These are phyloP conservation scores for Tardiomyces blankii DNA, from an alignment of 1,139 yeast species.

Conservation along the genomic window DNA sequence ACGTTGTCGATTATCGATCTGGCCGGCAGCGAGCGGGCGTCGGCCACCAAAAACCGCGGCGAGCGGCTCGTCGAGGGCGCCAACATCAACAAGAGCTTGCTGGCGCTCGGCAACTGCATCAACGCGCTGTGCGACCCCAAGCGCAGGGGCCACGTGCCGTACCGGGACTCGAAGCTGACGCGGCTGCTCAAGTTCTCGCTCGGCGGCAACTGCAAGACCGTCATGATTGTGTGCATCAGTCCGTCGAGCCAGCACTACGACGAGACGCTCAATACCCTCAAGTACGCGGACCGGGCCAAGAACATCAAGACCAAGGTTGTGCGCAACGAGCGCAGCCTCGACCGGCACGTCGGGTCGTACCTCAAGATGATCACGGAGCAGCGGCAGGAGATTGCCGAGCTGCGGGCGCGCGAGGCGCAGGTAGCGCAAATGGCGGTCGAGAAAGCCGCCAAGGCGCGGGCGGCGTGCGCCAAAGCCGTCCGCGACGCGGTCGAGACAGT, in stretches of 20 bases:
- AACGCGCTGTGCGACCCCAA: slow-evolving; percentile 77
- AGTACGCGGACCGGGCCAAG: slow-evolving; percentile 85
- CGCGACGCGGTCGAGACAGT: slow-evolving; percentile 12
- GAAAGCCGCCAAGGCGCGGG: slow-evolving; percentile 10
- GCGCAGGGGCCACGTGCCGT: slow-evolving; percentile 68
- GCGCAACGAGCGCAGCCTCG: slow-evolving; percentile 65
- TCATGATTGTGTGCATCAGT: slow-evolving; percentile 89
- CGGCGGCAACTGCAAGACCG: slow-evolving; percentile 93
- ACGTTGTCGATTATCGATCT: slow-evolving; percentile 79
- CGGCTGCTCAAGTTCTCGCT: slow-evolving; percentile 75
- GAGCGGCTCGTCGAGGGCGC: slow-evolving; percentile 80
- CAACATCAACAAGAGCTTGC: slow-evolving; percentile 72
- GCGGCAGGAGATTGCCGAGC: slow-evolving; percentile 62
- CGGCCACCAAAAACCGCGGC: slow-evolving; percentile 79
- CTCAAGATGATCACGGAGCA: slow-evolving; percentile 79
- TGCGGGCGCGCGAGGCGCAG: slow-evolving; percentile 25
- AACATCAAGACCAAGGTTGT: slow-evolving; percentile 75
- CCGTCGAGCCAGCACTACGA: slow-evolving; percentile 83
- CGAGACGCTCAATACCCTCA: slow-evolving; percentile 80
- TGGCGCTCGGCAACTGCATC: slow-evolving; percentile 89
- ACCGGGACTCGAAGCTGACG: slow-evolving; percentile 81
- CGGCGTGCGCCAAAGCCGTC: slow-evolving; percentile 10
- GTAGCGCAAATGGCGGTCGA: slow-evolving; percentile 10
- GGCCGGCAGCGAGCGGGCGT: slow-evolving; percentile 93
- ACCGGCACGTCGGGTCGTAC: slow-evolving; percentile 81